phyloP scores from a whole-genome alignment of 1,139 yeast genomes.

The Kurtzmaniella quercitrusa region DNA sequence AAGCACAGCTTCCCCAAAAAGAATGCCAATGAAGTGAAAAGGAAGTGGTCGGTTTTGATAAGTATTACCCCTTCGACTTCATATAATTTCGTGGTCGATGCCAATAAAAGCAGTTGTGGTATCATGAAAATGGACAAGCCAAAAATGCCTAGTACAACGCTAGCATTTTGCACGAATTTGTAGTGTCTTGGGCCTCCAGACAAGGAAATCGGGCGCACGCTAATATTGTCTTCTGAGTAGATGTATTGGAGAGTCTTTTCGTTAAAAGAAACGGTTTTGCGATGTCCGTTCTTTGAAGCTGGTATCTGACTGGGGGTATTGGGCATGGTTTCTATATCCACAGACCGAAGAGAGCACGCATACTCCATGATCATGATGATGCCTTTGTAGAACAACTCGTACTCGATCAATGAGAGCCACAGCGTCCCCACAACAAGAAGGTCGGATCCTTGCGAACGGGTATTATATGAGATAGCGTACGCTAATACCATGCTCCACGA shows the following conservation, averaged over 20 bases:
- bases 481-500: constrained; percentile 12
- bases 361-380: constrained; percentile 14
- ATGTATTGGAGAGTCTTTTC: constrained; percentile 14
- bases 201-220: not conserved
- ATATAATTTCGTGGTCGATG: constrained; percentile 15
- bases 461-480: not conserved
- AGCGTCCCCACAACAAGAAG: constrained; percentile 9
- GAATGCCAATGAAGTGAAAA: constrained; percentile 14
- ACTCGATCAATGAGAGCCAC: constrained; percentile 11
- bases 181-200: not conserved
- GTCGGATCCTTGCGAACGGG: constrained; percentile 11
- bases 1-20: constrained; percentile 12
- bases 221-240: constrained; percentile 10
- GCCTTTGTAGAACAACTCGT: constrained; percentile 12
- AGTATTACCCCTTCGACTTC: constrained; percentile 7
- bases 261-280: constrained; percentile 17
- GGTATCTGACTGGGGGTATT: not conserved
- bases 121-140: constrained; percentile 8
- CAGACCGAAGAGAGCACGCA: constrained; percentile 10
- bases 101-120: constrained; percentile 16
- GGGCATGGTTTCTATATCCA: not conserved
- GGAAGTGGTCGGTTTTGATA: constrained; percentile 22
- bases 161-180: not conserved
- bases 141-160: constrained; percentile 1
- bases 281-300: not conserved